Evolutionary conservation across 108 stramenopile species (phyloP).

Genomic region (Nitzschia putrida): DNA sequence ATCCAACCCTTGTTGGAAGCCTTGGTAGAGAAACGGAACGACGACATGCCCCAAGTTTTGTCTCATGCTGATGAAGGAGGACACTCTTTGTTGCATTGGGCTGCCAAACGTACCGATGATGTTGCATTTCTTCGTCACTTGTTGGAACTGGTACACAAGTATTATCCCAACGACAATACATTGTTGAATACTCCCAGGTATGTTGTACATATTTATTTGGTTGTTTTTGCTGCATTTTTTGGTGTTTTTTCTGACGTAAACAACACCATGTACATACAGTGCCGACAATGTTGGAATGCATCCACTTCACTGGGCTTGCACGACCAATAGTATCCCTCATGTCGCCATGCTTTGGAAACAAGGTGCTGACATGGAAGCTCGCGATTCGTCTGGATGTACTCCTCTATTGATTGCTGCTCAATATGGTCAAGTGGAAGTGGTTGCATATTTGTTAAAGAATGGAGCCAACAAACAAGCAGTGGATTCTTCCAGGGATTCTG

Average conservation of each 20-base stretch:
- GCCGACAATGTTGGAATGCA: slow-evolving; percentile 87
- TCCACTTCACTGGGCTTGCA: slow-evolving; percentile 95
- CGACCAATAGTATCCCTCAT: slow-evolving; percentile 82
- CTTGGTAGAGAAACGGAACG: slow-evolving; percentile 26
- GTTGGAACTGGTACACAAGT: slow-evolving; percentile 46
- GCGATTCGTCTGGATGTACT: slow-evolving; percentile 84
- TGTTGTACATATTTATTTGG: neutral
- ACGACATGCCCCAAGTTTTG: slow-evolving; percentile 30
- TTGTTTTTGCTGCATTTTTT: neutral
- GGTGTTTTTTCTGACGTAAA: slow-evolving; percentile 26
- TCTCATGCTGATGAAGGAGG: slow-evolving; percentile 65
- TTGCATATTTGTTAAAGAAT: slow-evolving; percentile 77
- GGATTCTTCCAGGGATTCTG: slow-evolving; percentile 85
- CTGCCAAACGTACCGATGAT: slow-evolving; percentile 85
- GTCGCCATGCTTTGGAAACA: slow-evolving; percentile 69
- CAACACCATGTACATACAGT: neutral
- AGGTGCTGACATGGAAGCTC: slow-evolving; percentile 60
- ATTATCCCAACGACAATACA: slow-evolving; percentile 15
- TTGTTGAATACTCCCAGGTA: slow-evolving; percentile 25
- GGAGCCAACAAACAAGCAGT: slow-evolving; percentile 79
- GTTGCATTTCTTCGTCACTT: slow-evolving; percentile 64
- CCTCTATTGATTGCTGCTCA: slow-evolving; percentile 92
- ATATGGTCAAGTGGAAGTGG: slow-evolving; percentile 92
- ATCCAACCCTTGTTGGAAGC: slow-evolving; percentile 50
- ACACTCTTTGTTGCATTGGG: slow-evolving; percentile 92